A percentile compares a stretch with the other conserved stretches of the same genome.
Evolutionary conservation across 192 early-diverging fungal genomes (phyloP).

Genomic region (Umbelopsis vinacea): DNA sequence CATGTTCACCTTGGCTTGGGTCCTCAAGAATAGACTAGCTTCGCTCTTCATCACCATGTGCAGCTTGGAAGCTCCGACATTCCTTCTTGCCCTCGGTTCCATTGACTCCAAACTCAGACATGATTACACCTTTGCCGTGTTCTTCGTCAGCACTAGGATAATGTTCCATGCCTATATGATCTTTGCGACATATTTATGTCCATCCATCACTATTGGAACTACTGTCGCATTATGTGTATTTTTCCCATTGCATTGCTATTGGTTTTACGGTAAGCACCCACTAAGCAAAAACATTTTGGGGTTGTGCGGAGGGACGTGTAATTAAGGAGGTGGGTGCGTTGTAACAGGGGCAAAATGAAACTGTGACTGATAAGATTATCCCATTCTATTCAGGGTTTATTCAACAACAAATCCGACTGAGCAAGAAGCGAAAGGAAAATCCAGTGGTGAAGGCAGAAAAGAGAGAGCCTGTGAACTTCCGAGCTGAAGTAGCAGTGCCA

Average conservation of each 20-base stretch:
- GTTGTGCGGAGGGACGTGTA: background rate
- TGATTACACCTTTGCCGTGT: conserved; percentile 56
- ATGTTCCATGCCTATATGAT: conserved; percentile 51
- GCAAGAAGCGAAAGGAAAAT: background rate
- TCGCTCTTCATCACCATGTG: conserved; percentile 53
- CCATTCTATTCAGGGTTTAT: conserved; percentile 37
- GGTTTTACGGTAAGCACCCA: conserved; percentile 49
- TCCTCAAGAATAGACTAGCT: conserved; percentile 25
- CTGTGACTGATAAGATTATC: background rate
- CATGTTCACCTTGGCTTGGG: conserved; percentile 42
- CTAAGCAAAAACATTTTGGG: background rate
- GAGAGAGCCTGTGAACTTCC: background rate
- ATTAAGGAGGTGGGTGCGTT: background rate
- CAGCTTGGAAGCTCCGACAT: conserved; percentile 62
- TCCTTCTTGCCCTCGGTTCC: conserved; percentile 57
- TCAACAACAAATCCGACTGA: conserved; percentile 36
- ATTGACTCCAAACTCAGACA: conserved; percentile 48
- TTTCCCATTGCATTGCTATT: conserved; percentile 57
- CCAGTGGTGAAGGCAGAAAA: background rate
- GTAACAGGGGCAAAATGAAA: background rate
- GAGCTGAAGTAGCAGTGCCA: background rate
- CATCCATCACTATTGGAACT: conserved; percentile 27
- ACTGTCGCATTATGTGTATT: conserved; percentile 45
- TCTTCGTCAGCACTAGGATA: conserved; percentile 62
- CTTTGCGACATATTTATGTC: conserved; percentile 37